phyloP scores from a whole-genome alignment of 140 eudicot genomes.

The Bidens hawaiensis region DNA sequence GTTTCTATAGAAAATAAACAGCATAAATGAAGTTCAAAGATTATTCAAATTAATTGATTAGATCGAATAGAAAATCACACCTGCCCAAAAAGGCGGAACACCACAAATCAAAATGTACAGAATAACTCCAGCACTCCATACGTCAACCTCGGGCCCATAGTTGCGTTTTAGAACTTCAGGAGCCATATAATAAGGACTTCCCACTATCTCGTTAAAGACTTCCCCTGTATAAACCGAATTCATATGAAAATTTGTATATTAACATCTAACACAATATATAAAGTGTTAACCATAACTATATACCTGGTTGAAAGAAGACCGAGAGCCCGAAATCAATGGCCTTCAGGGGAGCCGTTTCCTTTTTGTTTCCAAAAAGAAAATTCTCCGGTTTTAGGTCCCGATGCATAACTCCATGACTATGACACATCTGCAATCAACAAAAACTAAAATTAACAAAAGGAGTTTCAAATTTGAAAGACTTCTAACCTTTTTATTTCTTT shows the following conservation, averaged over 20 bases:
- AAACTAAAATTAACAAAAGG: conserved; percentile 1
- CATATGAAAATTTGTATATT: neutral
- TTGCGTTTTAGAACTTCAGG: conserved; percentile 68
- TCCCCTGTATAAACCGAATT: conserved; percentile 31
- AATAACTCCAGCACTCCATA: conserved; percentile 82
- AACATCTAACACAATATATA: neutral
- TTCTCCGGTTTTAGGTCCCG: conserved; percentile 69
- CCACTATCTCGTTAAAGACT: conserved; percentile 55
- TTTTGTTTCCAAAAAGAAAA: conserved; percentile 67
- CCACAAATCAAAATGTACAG: conserved; percentile 72
- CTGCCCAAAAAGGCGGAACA: conserved; percentile 89
- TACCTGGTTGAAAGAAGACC: conserved; percentile 67
- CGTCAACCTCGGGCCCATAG: conserved; percentile 76
- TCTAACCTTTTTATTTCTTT: no score
- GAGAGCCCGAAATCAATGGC: conserved; percentile 75
- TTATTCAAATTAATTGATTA: neutral
- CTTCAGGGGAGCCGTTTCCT: conserved; percentile 57
- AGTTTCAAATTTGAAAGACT: neutral
- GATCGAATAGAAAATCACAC: conserved; percentile 23
- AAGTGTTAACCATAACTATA: neutral
- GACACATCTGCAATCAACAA: conserved; percentile 46
- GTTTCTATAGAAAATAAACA: conserved; percentile 38
- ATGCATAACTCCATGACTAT: conserved; percentile 67
- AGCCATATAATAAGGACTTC: conserved; percentile 81
- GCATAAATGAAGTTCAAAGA: neutral